Evolutionary conservation across 306 rosid species (phyloP), one percentile per base, ranked within the genome.

Genomic region (Fragaria vesca): DNA sequence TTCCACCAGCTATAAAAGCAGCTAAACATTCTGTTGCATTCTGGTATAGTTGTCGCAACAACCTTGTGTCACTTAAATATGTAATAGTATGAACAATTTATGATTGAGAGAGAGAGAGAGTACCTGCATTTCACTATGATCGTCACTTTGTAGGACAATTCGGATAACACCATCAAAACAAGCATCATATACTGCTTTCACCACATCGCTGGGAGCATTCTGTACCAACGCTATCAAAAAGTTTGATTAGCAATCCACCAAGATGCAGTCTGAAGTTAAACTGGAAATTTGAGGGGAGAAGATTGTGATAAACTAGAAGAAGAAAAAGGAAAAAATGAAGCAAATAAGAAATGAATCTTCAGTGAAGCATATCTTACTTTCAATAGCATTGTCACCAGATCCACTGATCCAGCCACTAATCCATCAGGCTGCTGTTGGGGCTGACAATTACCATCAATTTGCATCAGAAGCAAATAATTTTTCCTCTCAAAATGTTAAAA

Each of bases 61-160:
- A 58, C 9, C 21, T 57, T 69, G 24, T 78, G 80, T 83, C 81
- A 77, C 77, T 62, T 57, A 60, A 28, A 28, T 42, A 74, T 58
- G 43, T 42, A 17, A 10, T 26, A 60, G 68, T 0, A 15, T 18
- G 21, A 12, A 38, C 15, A 55, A 55, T 8, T 72, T 12, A 8
- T 70, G 8, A 48, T 4, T 7, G 24, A 66, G 24, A n/a, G 20
- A 68, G 38, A 45, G 12, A 10, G 45, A 43, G 32, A 42, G 34
- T 45, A 94, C 98, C 98, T 95, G 98, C 90, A 95, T 85, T 88
- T 95, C 98, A 86, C 97, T 87, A 66, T 90, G 91, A 84, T 92
- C 98, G 9, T 87, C 95, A 72, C 97, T 92, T 76, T 88, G 93
- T 83, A 92, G 97, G 71, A 87, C 82, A 71, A 94, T 85, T 69